Evolutionary conservation across 2,329 filamentous ascomycete species (phyloP), one percentile per base, ranked within the genome.

Genomic region (Clonostachys byssicola): DNA sequence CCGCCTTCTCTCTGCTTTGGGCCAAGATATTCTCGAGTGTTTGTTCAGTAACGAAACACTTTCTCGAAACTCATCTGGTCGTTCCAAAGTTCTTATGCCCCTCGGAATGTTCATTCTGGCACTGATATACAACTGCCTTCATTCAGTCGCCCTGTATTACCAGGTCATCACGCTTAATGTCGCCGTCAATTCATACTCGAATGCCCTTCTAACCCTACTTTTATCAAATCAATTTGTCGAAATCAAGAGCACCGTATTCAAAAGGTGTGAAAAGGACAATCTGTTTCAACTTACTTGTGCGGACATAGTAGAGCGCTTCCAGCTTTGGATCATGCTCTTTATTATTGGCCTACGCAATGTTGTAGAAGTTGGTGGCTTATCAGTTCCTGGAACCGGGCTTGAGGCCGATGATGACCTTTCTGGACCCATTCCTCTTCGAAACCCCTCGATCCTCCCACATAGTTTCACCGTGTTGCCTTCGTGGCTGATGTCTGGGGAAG

Each of bases 211-310:
- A 34, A 96, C 94, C 0, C 79, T 99, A 1, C 75, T 99, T 3
- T 82, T 99, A 62, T 96, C 92, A 7, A 99, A 97, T 61, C 95
- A 99, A 61, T 99, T 99, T 59, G 94, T 99, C 40, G 94, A 99
- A 70, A 96, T 99, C 74, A 99, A 99, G 62, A 89, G 89, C 51
- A 95, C 92, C 0, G 95, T 99, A 1, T 99, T 99, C 75, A 97
- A 99, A 72, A 94, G 92, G 51, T 95, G 97, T 53, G 94, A 99
- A 59, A 97, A 96, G 64, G 94, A 99, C 61, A 97, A 96, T 54
- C 73, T 96, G 0, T 99, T 99, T 62, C 94, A 99, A 64, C 77
- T 99, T 13, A 95, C 92, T 0, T 99, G 94, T 55, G 92, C 94
- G 5, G 94, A 99, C 62, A 86, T 99, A 34, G 94, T 99, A 2